A percentile compares a stretch with the other conserved stretches of the same genome.
These are phyloP conservation scores for Linnemannia exigua DNA, from an alignment of 192 early-diverging fungal genomes.

Conservation along the genomic window DNA sequence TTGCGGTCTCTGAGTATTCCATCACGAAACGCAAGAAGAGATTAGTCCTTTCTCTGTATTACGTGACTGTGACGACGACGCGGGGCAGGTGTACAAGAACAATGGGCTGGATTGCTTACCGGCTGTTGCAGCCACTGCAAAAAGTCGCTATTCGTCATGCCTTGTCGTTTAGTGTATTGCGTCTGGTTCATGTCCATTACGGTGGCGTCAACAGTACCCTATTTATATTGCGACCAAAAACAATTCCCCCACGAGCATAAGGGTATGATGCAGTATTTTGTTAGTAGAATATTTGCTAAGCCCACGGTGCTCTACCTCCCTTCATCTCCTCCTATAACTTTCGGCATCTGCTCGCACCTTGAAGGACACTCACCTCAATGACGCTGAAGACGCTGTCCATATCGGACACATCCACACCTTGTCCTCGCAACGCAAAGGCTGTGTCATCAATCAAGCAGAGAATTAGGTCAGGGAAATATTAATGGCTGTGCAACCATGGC, in stretches of 20 bases:
- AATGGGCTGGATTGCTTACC: slow-evolving; percentile 10
- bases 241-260: neutral
- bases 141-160: slow-evolving; percentile 43
- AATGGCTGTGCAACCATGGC: neutral
- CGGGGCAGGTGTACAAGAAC: neutral
- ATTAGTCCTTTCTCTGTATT: neutral
- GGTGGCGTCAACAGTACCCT: slow-evolving; percentile 37
- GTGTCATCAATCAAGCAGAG: neutral
- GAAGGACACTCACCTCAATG: slow-evolving; percentile 26
- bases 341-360: neutral
- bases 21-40: neutral
- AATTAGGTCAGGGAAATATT: neutral
- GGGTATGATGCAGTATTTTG: neutral
- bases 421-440: slow-evolving; percentile 34
- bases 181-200: slow-evolving; percentile 34
- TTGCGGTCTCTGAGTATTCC: slow-evolving; percentile 36
- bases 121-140: slow-evolving; percentile 39
- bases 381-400: slow-evolving; percentile 51
- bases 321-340: neutral
- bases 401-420: slow-evolving; percentile 48
- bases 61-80: neutral
- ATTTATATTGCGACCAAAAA: neutral
- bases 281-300: neutral
- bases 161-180: slow-evolving; percentile 15
- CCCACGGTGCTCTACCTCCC: neutral